A percentile compares a stretch with the other conserved stretches of the same genome.
Conservation (phyloP, 2,329 filamentous ascomycete genomes). For the Ceratocystis diversiconidia region DNA sequence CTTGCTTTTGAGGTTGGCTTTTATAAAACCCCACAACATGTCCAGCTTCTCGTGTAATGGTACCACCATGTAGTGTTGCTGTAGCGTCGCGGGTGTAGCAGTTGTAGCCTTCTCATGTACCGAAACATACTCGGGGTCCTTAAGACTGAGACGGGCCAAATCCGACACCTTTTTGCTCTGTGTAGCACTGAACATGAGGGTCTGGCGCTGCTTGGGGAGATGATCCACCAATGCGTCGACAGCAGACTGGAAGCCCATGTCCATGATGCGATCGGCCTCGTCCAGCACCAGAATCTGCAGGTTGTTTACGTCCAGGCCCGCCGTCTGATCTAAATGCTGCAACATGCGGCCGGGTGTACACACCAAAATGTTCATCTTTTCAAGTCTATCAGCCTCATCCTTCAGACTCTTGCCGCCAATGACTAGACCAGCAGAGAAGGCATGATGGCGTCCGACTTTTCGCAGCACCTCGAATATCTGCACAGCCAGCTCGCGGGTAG, state of each 20-base stretch:
- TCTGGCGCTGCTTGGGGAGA: slow-evolving; percentile 72
- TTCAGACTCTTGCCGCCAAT: slow-evolving; percentile 86
- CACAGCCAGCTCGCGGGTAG: slow-evolving; percentile 85
- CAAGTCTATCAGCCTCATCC: slow-evolving; percentile 71
- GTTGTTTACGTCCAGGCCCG: slow-evolving; percentile 77
- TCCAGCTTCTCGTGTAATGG: slow-evolving; percentile 81
- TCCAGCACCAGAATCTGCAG: slow-evolving; percentile 87
- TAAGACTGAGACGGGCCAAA: slow-evolving; percentile 71
- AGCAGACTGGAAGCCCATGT: slow-evolving; percentile 86
- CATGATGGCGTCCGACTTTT: slow-evolving; percentile 77
- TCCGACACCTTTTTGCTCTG: slow-evolving; percentile 92
- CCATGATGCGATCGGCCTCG: slow-evolving; percentile 91
- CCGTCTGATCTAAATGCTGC: slow-evolving; percentile 90
- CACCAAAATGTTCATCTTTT: slow-evolving; percentile 91
- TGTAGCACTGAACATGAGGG: slow-evolving; percentile 87
- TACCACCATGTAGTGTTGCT: slow-evolving; percentile 83
- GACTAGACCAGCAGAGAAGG: slow-evolving; percentile 81
- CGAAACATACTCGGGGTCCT: slow-evolving; percentile 86
- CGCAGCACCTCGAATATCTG: slow-evolving; percentile 92
- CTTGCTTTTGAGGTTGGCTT: slow-evolving; percentile 80
- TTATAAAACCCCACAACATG: slow-evolving; percentile 83
- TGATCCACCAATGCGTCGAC: slow-evolving; percentile 91
- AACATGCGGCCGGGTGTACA: slow-evolving; percentile 90
- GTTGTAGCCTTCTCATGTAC: slow-evolving; percentile 71
- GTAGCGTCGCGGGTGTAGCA: slow-evolving; percentile 69